Evolutionary conservation across 495 filamentous ascomycete genomes (phyloP), one percentile per base, ranked within the genome.

Genomic region (Paragyromitra xinjiangensis): DNA sequence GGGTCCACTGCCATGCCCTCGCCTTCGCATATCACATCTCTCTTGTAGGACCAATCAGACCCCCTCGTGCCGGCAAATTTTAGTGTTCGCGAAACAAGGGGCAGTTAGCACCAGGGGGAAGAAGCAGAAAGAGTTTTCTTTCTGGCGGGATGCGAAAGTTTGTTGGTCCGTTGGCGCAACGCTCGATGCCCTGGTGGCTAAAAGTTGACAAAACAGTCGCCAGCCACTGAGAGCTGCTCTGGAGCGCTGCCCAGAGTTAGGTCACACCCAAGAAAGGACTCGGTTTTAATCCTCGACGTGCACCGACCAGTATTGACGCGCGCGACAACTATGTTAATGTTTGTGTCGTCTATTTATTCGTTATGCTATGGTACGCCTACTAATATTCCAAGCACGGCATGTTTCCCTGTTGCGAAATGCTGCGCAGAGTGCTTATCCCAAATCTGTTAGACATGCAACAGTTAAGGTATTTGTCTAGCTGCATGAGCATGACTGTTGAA

Each of bases 321-420:
- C 73, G 73, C 73, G 73, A 72, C 59, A 72, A 29, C 67, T 77
- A 59, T 72, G 40, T 61, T 42, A 65, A 77, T 56, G 61, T 53
- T 73, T 77, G 74, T 77, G 69, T 72, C 74, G 69, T 73, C 69
- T 77, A 77, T 77, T 77, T 77, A 76, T 76, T 76, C 73, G 61
- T 71, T 22, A 39, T 19, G 61, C n/a, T 48, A 63, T 67, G 2
- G 29, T 34, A 70, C 58, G 64, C 64, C 37, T 45, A 45, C 55
- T 44, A 58, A 26, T 40, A 53, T 55, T 65, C 34, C 51, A 73
- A 58, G 50, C 51, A 59, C 40, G 72, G 61, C 73, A 72, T 71
- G 61, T 71, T 65, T 76, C 67, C 59, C 50, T 76, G 40, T 61
- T 61, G 4, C 29, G 3, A 48, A 8, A n/a, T 22, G 48, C 40